phyloP scores from a whole-genome alignment of 2,329 filamentous ascomycete species.

The Stenocarpella maydis region DNA sequence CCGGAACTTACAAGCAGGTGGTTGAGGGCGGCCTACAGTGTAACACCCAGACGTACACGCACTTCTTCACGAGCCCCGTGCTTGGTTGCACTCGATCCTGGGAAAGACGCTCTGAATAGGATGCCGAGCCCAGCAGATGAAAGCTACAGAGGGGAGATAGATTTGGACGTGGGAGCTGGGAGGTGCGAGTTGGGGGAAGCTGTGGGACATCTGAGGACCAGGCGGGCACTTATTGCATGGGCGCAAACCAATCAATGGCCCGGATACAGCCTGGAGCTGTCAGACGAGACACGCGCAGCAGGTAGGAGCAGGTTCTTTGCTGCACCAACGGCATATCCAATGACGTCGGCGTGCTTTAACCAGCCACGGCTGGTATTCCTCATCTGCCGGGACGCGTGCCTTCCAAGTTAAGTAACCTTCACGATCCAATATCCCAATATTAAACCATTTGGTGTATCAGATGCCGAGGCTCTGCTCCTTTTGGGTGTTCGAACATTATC shows the following conservation, averaged over 20 bases:
- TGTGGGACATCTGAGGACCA: neutral
- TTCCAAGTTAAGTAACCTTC: too few species aligned
- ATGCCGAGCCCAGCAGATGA: neutral
- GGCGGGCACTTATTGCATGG: neutral
- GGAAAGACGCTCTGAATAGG: neutral
- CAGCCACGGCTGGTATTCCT: neutral
- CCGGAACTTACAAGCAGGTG: neutral
- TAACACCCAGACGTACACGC: neutral
- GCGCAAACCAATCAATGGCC: neutral
- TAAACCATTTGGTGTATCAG: too few species aligned
- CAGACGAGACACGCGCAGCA: neutral
- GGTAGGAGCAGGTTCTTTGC: neutral
- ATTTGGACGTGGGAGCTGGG: neutral
- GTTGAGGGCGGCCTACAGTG: neutral
- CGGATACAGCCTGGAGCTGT: slow-evolving; percentile 10
- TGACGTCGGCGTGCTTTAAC: slow-evolving; percentile 16
- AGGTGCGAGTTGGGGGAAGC: slow-evolving; percentile 10
- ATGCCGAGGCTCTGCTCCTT: too few species aligned
- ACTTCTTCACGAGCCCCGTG: neutral
- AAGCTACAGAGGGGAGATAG: neutral
- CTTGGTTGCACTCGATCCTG: neutral
- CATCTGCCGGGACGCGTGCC: too few species aligned
- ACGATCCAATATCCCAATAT: too few species aligned
- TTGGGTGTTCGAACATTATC: too few species aligned
- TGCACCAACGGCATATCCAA: slow-evolving; percentile 5